Percentiles rank a stretch among this genome's conserved stretches.
Conservation (phyloP, 148 eudicot genomes). For the Spergularia bocconei region DNA sequence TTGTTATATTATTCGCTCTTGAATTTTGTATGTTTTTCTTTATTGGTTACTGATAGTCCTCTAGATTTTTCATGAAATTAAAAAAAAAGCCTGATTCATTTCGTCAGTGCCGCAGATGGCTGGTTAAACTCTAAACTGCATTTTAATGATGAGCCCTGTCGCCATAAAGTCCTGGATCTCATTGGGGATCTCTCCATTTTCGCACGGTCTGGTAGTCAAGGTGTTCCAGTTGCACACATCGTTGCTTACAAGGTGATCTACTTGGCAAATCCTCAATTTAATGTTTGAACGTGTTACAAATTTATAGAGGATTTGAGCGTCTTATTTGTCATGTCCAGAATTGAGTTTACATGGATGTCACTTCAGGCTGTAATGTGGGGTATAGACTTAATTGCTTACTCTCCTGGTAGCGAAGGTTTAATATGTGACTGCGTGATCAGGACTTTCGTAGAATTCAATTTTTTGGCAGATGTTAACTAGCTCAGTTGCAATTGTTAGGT, state of each 20-base stretch:
- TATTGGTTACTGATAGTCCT: not conserved
- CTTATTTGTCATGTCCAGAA: not conserved
- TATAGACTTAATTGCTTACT: too few relatives aligned
- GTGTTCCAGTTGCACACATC: conserved; percentile 75
- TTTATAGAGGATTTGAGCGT: conserved; percentile 1
- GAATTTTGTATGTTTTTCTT: not conserved
- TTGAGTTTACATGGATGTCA: not conserved
- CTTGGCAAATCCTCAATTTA: not conserved
- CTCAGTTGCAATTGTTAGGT: too few relatives aligned
- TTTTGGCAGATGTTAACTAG: too few relatives aligned
- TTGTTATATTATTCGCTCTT: not conserved
- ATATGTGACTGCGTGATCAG: too few relatives aligned
- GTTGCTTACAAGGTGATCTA: conserved; percentile 71
- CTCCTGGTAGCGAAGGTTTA: too few relatives aligned
- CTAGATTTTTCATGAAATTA: not conserved
- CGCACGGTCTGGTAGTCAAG: conserved; percentile 83
- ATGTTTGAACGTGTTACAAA: not conserved
- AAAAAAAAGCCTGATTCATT: not conserved
- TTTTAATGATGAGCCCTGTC: conserved; percentile 76
- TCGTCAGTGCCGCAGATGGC: conserved; percentile 59
- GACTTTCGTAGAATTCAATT: too few relatives aligned
- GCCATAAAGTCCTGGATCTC: conserved; percentile 92
- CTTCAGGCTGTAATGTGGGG: not conserved
- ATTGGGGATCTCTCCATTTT: conserved; percentile 87
- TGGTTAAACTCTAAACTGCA: conserved; percentile 83